Evolutionary conservation across 2,329 filamentous ascomycete species (phyloP).

Genomic region (Chaetomium sp.): DNA sequence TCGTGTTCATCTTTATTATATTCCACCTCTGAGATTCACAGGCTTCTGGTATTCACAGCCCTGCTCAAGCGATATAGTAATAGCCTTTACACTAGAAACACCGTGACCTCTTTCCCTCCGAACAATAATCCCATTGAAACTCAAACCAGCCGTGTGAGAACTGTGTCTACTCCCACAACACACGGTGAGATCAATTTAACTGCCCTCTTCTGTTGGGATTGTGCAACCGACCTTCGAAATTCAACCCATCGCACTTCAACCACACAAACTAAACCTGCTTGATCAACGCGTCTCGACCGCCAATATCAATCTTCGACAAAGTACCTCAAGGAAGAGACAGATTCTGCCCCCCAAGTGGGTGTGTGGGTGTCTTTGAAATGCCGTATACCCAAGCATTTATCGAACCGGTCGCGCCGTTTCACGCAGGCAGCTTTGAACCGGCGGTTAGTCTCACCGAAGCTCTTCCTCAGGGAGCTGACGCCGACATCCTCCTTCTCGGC

Average conservation of each 20-base stretch:
- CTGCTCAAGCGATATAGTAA: background rate
- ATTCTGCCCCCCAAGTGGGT: background rate
- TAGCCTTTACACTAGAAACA: background rate
- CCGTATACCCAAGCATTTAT: conserved; percentile 14
- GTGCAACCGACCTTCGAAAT: background rate
- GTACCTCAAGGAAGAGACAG: background rate
- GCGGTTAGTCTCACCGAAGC: conserved; percentile 52
- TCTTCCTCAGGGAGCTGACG: conserved; percentile 53
- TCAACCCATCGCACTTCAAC: background rate
- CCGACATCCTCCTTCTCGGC: conserved; percentile 55
- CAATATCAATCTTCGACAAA: background rate
- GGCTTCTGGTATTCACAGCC: background rate
- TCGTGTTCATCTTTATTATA: background rate
- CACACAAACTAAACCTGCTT: background rate
- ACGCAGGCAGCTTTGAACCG: conserved; percentile 58
- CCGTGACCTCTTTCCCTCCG: background rate
- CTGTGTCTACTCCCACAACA: background rate
- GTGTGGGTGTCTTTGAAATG: conserved; percentile 5
- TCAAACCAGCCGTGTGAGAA: background rate
- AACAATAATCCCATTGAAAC: background rate
- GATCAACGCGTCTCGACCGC: background rate
- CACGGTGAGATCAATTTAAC: background rate
- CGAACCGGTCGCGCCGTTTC: conserved; percentile 40
- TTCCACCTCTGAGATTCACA: background rate
- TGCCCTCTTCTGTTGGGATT: background rate